Evolutionary conservation across 2,329 filamentous ascomycete genomes (phyloP).

Genomic region (Chrysosporium keratinophilum): DNA sequence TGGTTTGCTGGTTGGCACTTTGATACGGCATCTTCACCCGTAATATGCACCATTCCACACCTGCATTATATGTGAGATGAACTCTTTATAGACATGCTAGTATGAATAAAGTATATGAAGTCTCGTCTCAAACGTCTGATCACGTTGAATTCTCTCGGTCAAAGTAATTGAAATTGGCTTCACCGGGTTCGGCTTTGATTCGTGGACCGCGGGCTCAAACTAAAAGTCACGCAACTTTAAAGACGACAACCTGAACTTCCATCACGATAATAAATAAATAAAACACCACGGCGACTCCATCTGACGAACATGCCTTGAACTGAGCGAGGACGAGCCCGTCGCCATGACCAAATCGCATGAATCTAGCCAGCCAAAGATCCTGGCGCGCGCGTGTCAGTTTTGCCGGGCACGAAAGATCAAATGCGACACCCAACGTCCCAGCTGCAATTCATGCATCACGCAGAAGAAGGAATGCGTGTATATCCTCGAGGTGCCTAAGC

Average conservation of each 20-base stretch:
- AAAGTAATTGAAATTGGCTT: neutral
- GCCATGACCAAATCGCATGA: conserved; percentile 15
- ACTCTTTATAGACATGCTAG: no score
- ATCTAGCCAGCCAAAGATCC: conserved; percentile 15
- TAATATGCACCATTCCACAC: no score
- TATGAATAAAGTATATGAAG: no score
- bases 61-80: no score
- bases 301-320: neutral
- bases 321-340: neutral
- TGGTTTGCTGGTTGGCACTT: neutral
- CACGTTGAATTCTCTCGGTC: no score
- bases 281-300: neutral
- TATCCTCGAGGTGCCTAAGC: conserved; percentile 16
- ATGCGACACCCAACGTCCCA: conserved; percentile 28
- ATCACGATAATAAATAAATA: no score
- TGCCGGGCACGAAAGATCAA: conserved; percentile 29
- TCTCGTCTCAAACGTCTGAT: no score
- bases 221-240: neutral
- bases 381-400: conserved; percentile 27
- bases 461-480: conserved; percentile 19
- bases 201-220: neutral
- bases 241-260: neutral
- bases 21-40: neutral
- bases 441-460: conserved; percentile 27
- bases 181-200: neutral